These are phyloP conservation scores for Aureobasidium sp. DNA, from an alignment of 2,329 filamentous ascomycete species.

Conservation along the genomic window DNA sequence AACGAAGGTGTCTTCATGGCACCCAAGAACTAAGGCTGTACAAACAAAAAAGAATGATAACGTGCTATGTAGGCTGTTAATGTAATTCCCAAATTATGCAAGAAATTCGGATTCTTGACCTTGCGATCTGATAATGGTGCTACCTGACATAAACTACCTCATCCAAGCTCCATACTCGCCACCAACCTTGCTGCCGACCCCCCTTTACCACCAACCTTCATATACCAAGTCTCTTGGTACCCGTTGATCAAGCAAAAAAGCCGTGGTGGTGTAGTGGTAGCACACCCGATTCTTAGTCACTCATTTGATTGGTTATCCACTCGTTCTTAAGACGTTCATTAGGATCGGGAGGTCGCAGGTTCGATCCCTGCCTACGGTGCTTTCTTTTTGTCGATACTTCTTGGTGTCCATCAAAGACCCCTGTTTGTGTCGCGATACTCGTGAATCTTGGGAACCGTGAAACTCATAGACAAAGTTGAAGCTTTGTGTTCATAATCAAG, in stretches of 20 bases:
- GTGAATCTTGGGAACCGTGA: not conserved
- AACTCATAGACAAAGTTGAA: not conserved
- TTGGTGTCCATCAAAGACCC: not conserved
- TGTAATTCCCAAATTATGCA: not conserved
- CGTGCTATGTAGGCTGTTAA: not conserved
- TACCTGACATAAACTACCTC: not conserved
- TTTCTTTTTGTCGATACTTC: not conserved
- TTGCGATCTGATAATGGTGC: not conserved
- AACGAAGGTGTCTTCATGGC: slow-evolving; percentile 17
- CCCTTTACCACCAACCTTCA: not conserved
- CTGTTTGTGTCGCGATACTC: not conserved
- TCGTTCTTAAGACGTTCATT: too few species aligned
- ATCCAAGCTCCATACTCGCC: not conserved
- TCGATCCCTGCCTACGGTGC: not conserved
- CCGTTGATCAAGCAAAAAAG: not conserved
- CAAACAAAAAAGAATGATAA: not conserved
- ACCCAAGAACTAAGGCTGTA: not conserved
- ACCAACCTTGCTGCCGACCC: not conserved
- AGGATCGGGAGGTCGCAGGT: not conserved
- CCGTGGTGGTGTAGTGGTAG: not conserved
- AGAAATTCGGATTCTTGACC: not conserved
- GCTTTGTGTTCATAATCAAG: not conserved
- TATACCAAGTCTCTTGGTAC: not conserved
- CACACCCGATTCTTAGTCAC: not conserved
- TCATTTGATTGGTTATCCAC: too few species aligned